Evolutionary conservation across 768 basidiomycete genomes (phyloP).

Genomic region (Psilocybe cyanescens): DNA sequence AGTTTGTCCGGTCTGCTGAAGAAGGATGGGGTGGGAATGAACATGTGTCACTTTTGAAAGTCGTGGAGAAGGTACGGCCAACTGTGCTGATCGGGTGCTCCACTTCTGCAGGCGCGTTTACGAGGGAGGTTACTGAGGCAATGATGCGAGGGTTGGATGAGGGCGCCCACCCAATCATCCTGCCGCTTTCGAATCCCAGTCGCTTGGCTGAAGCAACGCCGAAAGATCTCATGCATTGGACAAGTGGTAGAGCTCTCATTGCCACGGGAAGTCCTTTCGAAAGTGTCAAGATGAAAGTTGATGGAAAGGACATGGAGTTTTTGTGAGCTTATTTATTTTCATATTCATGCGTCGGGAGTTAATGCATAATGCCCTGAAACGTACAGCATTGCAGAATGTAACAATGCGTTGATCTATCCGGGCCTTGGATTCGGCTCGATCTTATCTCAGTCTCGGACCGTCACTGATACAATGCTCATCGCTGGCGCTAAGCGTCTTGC

Average conservation of each 20-base stretch:
- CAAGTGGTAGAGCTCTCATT: constrained; percentile 75
- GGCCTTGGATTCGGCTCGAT: constrained; percentile 85
- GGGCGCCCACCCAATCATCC: constrained; percentile 77
- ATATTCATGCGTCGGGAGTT: not conserved
- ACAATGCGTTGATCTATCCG: constrained; percentile 84
- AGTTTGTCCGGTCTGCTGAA: constrained; percentile 61
- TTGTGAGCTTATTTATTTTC: constrained; percentile 44
- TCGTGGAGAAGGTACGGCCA: constrained; percentile 72
- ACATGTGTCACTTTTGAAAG: constrained; percentile 62
- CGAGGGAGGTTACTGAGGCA: constrained; percentile 66
- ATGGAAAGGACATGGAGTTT: constrained; percentile 60
- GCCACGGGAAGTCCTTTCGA: constrained; percentile 89
- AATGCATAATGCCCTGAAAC: not conserved
- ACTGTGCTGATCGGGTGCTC: constrained; percentile 88
- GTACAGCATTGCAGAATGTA: constrained; percentile 71
- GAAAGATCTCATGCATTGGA: constrained; percentile 76
- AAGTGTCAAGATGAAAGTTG: constrained; percentile 61
- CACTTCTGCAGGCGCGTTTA: constrained; percentile 79
- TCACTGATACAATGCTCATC: constrained; percentile 90
- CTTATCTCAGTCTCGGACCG: constrained; percentile 58
- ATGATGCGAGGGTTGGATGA: constrained; percentile 58
- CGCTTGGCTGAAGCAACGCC: constrained; percentile 76
- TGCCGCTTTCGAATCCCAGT: constrained; percentile 86
- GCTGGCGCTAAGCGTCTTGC: constrained; percentile 79
- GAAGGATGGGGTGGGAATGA: constrained; percentile 35